Percentiles rank a stretch among this genome's conserved stretches.
phyloP scores from a whole-genome alignment of 176 grass and related monocot species.

The Miscanthus lutarioriparius region DNA sequence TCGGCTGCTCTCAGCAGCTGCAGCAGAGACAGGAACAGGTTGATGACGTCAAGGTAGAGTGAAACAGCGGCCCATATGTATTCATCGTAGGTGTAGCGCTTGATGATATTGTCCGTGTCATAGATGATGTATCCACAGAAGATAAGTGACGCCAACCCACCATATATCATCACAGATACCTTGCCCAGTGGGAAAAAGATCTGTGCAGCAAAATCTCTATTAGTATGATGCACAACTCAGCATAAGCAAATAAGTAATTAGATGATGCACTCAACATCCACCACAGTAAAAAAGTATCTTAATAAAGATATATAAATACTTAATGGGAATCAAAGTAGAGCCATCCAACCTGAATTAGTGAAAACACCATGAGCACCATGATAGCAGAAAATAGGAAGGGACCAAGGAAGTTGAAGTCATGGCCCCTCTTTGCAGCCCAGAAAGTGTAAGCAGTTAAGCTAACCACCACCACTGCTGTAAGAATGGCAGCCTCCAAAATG shows the following conservation, averaged over 20 bases:
- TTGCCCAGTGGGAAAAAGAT: slow-evolving; percentile 80
- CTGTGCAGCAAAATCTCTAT: slow-evolving; percentile 37
- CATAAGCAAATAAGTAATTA: not conserved
- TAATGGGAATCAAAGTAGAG: not conserved
- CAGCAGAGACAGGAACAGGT: slow-evolving; percentile 61
- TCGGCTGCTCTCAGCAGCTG: slow-evolving; percentile 47
- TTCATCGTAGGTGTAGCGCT: slow-evolving; percentile 61
- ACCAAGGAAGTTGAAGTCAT: slow-evolving; percentile 79
- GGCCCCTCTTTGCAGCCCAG: slow-evolving; percentile 85
- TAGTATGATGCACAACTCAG: slow-evolving; percentile 8
- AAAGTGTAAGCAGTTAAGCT: slow-evolving; percentile 90
- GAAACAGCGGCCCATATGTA: slow-evolving; percentile 65
- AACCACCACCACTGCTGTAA: slow-evolving; percentile 74
- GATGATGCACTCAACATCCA: not conserved
- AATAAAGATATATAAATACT: not conserved
- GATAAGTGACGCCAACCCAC: slow-evolving; percentile 59
- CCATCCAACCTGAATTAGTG: slow-evolving; percentile 64
- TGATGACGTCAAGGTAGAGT: slow-evolving; percentile 75
- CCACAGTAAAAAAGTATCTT: not conserved
- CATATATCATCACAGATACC: slow-evolving; percentile 74
- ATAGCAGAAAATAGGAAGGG: slow-evolving; percentile 75
- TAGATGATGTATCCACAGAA: slow-evolving; percentile 88
- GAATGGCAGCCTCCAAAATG: slow-evolving; percentile 78
- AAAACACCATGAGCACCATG: slow-evolving; percentile 65
- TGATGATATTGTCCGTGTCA: slow-evolving; percentile 76